phyloP scores from a whole-genome alignment of 495 filamentous ascomycete genomes.

The Polyplosphaeria fusca region DNA sequence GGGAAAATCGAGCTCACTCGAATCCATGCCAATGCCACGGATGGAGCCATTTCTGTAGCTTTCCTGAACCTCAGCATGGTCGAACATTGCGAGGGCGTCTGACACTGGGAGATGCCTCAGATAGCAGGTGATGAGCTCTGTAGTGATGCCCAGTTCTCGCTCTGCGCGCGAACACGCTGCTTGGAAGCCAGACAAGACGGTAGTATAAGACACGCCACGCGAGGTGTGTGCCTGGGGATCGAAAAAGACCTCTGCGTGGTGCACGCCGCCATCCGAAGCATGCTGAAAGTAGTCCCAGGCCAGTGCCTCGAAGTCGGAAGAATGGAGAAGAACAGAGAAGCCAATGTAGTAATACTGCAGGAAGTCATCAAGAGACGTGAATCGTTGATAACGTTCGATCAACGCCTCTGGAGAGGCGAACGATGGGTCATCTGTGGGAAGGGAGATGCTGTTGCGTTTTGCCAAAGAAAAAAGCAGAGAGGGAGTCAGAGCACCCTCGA shows the following conservation, averaged over 20 bases:
- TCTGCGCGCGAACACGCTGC: conserved; percentile 59
- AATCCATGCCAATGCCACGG: conserved; percentile 65
- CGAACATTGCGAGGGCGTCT: conserved; percentile 51
- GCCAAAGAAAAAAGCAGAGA: conserved; percentile 67
- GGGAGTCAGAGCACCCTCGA: conserved; percentile 69
- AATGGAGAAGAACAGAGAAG: conserved; percentile 61
- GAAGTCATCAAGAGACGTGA: conserved; percentile 73
- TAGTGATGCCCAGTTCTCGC: conserved; percentile 59
- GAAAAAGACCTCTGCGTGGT: conserved; percentile 77
- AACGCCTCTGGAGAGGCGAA: conserved; percentile 61
- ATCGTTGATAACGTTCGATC: conserved; percentile 56
- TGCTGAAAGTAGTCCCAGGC: conserved; percentile 69
- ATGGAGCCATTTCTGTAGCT: conserved; percentile 54
- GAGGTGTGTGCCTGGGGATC: conserved; percentile 70
- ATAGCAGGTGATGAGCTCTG: conserved; percentile 65
- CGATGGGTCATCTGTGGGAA: conserved; percentile 57
- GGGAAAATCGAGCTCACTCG: conserved; percentile 60
- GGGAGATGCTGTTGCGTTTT: conserved; percentile 55
- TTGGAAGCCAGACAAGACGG: conserved; percentile 58
- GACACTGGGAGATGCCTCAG: conserved; percentile 63
- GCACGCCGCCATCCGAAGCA: conserved; percentile 62
- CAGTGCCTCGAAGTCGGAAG: conserved; percentile 67
- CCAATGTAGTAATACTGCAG: conserved; percentile 75
- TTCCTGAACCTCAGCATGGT: conserved; percentile 47
- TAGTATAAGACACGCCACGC: conserved; percentile 60